Evolutionary conservation across 2,329 filamentous ascomycete species (phyloP).

Genomic region (Apiospora phragmitis): DNA sequence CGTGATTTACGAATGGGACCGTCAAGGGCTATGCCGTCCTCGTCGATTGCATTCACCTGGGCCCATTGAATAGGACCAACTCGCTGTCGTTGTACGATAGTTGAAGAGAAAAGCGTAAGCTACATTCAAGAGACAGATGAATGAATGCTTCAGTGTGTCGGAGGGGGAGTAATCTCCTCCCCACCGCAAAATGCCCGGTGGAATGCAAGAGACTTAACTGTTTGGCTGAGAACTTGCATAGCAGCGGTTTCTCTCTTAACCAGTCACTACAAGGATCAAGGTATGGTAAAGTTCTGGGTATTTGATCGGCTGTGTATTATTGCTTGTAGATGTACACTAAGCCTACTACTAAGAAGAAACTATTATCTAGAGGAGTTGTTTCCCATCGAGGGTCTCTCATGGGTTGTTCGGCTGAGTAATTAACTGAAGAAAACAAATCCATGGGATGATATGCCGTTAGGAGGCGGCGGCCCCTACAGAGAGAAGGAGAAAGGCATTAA

Average conservation of each 20-base stretch:
- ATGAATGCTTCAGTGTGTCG: no score
- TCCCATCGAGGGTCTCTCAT: not conserved
- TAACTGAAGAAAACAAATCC: not conserved
- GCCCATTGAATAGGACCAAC: not conserved
- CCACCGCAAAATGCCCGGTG: no score
- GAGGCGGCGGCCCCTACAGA: not conserved
- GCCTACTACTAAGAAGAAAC: not conserved
- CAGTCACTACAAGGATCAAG: not conserved
- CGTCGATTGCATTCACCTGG: not conserved
- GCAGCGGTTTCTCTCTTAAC: not conserved
- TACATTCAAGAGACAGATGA: no score
- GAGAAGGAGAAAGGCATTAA: not conserved
- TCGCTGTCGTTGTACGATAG: no score
- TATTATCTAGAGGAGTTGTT: not conserved
- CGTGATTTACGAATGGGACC: not conserved
- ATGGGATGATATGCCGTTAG: not conserved
- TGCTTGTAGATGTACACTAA: not conserved
- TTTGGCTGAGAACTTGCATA: not conserved
- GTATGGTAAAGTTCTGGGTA: not conserved
- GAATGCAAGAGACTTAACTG: not conserved
- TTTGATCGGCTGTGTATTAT: not conserved
- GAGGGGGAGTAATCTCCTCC: no score
- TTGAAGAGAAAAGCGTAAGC: no score
- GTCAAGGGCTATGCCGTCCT: not conserved
- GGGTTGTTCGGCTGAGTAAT: not conserved